These are phyloP conservation scores for Leccinum uliginosum DNA, from an alignment of 768 basidiomycete genomes.

Conservation along the genomic window DNA sequence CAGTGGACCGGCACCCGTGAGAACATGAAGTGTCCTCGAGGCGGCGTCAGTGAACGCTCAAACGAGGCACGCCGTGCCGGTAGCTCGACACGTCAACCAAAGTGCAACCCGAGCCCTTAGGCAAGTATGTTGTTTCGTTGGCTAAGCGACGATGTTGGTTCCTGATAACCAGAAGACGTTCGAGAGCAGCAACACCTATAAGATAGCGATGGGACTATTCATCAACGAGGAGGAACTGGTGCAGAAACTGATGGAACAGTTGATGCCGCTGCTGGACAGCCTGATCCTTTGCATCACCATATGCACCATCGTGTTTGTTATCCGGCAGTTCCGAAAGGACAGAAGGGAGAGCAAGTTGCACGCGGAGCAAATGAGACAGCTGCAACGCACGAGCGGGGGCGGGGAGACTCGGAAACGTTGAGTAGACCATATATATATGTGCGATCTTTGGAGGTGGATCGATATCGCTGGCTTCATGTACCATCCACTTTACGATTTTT, in stretches of 20 bases:
- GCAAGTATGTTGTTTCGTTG: background rate
- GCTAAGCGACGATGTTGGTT: background rate
- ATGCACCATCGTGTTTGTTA: slow-evolving; percentile 16
- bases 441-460: too few species aligned
- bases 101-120: background rate
- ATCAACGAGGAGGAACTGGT: slow-evolving; percentile 12
- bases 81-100: background rate
- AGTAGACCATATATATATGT: slow-evolving; percentile 1
- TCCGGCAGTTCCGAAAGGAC: slow-evolving; percentile 16
- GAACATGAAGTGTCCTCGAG: slow-evolving; percentile 4
- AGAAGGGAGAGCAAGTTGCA: slow-evolving; percentile 18
- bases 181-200: background rate
- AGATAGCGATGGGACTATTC: slow-evolving; percentile 15
- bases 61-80: background rate
- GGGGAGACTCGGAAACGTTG: background rate
- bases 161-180: background rate
- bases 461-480: too few species aligned
- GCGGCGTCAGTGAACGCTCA: too few species aligned
- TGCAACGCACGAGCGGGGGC: background rate
- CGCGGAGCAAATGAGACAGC: slow-evolving; percentile 11
- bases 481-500: background rate
- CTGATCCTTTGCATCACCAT: slow-evolving; percentile 11
- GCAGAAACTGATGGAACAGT: slow-evolving; percentile 1
- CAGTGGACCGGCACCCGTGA: background rate
- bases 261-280: background rate